Evolutionary conservation across 2,329 filamentous ascomycete genomes (phyloP), one percentile per base, ranked within the genome.

Genomic region (Hirsutella rhossiliensis): DNA sequence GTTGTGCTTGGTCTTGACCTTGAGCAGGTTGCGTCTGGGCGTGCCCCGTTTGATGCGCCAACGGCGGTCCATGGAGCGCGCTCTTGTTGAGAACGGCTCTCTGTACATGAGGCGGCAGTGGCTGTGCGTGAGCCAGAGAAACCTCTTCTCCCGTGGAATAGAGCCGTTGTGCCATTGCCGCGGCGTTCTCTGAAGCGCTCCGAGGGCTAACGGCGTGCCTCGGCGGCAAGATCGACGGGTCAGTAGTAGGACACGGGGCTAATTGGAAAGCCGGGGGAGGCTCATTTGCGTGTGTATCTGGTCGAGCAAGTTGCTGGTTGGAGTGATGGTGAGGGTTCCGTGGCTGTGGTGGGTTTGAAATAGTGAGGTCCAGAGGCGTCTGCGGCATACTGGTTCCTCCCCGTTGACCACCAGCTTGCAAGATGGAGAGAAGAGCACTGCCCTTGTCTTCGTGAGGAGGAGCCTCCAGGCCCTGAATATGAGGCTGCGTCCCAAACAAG

Each of bases 301-400:
- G 15, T 40, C 50, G 50, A 11, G 71, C 68, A 15, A 72, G 58
- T 18, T 67, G 66, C 27, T 71, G 70, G 36, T 62, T 57, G 13
- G 72, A 66, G 42, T 74, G 71, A 45, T 75, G 70, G 54, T 80
- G 77, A 7, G 79, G 77, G 37, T 73, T 76, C 36, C 64, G 66
- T 13, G 79, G 76, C 54, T 75, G 70, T 27, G 71, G 57, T 19
- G 71, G 67, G 23, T 73, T 67, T 5, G 60, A 56, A 42, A 68
- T 61, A 17, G 68, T 65, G 48, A 78, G 73, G 13, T 82, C 75
- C 29, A 75, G 58, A 9, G 77, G 73, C 5, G 75, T 76, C 42
- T 70, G 69, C 37, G 67, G 71, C 47, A 60, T 54, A 44, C 57
- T 52, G 44, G 45, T 36, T n/a, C 45, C 15, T 19, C 47, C 45